Evolutionary conservation across 371 early-diverging fungal species (phyloP), one percentile per base, ranked within the genome.

Genomic region (Batrachochytrium dendrobatidis): DNA sequence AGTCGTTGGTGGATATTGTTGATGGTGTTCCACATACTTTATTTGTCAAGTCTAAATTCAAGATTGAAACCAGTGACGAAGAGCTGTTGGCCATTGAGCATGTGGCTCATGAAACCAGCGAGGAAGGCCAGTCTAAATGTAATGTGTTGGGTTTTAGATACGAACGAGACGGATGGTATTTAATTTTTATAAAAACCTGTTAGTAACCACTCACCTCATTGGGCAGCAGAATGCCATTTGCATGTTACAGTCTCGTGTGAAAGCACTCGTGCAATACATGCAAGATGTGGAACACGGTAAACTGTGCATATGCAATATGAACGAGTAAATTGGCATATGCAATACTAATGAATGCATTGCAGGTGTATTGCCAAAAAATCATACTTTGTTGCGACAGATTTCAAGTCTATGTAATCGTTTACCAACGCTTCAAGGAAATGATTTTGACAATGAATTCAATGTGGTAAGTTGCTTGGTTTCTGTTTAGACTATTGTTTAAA

Each of bases 21-120:
- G 74, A 80, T 35, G 78, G 73, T 20, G 68, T 74, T 52, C 75
- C 82, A 0, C 80, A 82, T 31, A 73, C 83, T 46, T 67, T 81
- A 45, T 91, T 91, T 64, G 79, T 84, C 43, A 78, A 83, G 59
- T 69, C 82, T 8, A 59, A 77, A 24, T 92, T 87, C 69, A 83
- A 83, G 62, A 81, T 92, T 25, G 89, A 88, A 60, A 88, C 90
- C 4, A 83, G 84, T 2, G 91, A 90, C 61, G 89, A 89, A 2
- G 92, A 92, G 63, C 79, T 90, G 44, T 85, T 90, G 62, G 90
- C 91, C 4, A 85, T 92, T 18, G 90, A 90, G 66, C 90, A 90
- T 67, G 86, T 90, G 32, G 88, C 90, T 20, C 82, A 85, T 53
- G 79, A 78, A 3, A 66, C 74, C n/a, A 76, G 75, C 28, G 83